Percentiles rank a stretch among this genome's conserved stretches.
Evolutionary conservation across 441 rosid genomes (phyloP).

Genomic region (Viola pubescens): DNA sequence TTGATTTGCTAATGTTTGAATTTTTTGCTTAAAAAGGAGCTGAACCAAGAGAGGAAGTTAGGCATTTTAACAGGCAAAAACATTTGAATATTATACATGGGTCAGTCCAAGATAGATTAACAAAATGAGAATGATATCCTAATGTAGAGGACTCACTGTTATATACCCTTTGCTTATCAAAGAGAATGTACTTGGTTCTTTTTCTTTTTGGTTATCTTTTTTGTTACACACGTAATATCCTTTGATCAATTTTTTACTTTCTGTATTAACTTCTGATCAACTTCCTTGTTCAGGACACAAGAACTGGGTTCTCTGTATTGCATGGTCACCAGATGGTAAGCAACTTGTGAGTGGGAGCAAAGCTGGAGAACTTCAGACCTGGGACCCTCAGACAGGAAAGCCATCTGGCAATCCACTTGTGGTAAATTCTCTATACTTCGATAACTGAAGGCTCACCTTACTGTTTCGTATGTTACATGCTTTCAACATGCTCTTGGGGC

Average conservation of each 20-base stretch:
- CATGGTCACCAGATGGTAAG: slow-evolving; percentile 97
- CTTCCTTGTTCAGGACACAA: slow-evolving; percentile 58
- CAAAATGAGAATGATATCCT: background rate
- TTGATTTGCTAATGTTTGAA: background rate
- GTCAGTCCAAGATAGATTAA: too few relatives aligned
- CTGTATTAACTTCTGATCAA: slow-evolving; percentile 2
- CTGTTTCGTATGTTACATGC: background rate
- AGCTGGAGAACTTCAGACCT: slow-evolving; percentile 80
- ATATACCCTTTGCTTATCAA: background rate
- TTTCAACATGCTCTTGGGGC: background rate
- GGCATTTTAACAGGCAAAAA: background rate
- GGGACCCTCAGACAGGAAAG: slow-evolving; percentile 86
- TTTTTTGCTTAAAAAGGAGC: background rate
- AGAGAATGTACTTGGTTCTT: background rate
- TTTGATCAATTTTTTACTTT: background rate
- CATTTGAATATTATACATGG: background rate
- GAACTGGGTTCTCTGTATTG: slow-evolving; percentile 92
- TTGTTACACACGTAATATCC: too few relatives aligned
- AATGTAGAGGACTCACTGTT: background rate
- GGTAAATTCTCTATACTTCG: slow-evolving; percentile 36
- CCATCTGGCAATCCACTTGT: slow-evolving; percentile 61
- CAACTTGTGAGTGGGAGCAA: slow-evolving; percentile 93
- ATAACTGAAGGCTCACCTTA: background rate
- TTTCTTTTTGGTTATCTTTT: too few relatives aligned
- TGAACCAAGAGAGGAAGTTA: background rate